phyloP scores from a whole-genome alignment of 805 yeast genomes.

The Kodamaea nitidulidarum region DNA sequence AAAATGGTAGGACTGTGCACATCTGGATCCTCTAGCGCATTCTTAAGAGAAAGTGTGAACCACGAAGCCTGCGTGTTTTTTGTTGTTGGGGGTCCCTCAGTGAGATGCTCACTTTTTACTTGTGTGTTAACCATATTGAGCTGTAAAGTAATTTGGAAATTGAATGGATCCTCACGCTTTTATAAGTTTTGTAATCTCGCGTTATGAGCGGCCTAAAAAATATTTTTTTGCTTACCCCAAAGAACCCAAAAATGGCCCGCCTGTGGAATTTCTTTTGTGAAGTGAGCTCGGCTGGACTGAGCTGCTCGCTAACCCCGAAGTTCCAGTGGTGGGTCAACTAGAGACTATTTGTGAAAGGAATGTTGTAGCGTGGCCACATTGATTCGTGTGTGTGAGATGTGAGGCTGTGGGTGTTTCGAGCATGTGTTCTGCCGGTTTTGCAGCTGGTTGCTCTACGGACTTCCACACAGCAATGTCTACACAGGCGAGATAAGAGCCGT shows the following conservation, averaged over 20 bases:
- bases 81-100: background rate
- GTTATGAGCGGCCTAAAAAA: background rate
- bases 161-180: background rate
- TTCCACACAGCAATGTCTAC: too few relatives aligned
- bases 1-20: background rate
- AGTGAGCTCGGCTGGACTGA: too few relatives aligned
- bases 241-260: background rate
- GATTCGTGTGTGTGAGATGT: too few relatives aligned
- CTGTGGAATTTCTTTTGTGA: background rate
- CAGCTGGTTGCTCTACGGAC: too few relatives aligned
- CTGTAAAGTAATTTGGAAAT: background rate
- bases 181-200: background rate
- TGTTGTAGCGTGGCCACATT: too few relatives aligned
- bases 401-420: too few relatives aligned
- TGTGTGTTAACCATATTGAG: slow-evolving; percentile 1
- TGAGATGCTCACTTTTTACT: background rate
- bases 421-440: too few relatives aligned
- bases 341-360: too few relatives aligned
- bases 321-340: too few relatives aligned
- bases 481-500: too few relatives aligned
- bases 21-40: background rate
- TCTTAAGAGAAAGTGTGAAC: background rate
- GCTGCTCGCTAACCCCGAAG: too few relatives aligned
- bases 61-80: background rate
- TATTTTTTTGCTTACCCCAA: background rate